phyloP scores from a whole-genome alignment of 179 eudicot genomes.

The Beta corolliflora region DNA sequence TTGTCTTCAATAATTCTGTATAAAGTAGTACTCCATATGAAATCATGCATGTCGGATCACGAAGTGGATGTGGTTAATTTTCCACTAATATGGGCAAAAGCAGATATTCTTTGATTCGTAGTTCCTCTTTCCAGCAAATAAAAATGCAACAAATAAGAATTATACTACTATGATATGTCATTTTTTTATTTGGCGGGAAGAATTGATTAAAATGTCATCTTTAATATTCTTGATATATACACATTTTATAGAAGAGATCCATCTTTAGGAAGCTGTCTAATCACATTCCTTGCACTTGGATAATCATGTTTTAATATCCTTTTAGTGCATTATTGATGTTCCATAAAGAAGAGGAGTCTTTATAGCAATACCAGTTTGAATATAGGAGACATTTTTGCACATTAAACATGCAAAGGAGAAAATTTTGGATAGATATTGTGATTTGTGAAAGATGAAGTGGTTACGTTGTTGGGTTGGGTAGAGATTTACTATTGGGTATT shows the following conservation, averaged over 20 bases:
- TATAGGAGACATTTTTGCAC: not conserved
- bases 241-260: not conserved
- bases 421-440: no score
- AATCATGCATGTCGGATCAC: slow-evolving; percentile 8
- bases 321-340: not conserved
- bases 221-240: not conserved
- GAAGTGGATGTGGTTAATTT: not conserved
- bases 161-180: not conserved
- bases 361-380: not conserved
- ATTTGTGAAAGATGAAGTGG: no score
- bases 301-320: not conserved
- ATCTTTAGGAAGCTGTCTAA: slow-evolving; percentile 14
- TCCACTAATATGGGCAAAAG: slow-evolving; percentile 19
- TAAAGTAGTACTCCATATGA: not conserved
- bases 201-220: not conserved
- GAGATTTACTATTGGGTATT: no score
- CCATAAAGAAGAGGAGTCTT: not conserved
- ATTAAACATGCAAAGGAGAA: no score
- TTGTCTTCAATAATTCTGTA: not conserved
- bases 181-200: not conserved
- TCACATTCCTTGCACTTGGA: not conserved
- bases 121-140: slow-evolving; percentile 11
- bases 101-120: slow-evolving; percentile 16
- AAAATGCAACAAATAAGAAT: not conserved
- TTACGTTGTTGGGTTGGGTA: no score